Base-by-base conservation (phyloP, 768 basidiomycete genomes). In the Pulveroboletus sp. region DNA sequence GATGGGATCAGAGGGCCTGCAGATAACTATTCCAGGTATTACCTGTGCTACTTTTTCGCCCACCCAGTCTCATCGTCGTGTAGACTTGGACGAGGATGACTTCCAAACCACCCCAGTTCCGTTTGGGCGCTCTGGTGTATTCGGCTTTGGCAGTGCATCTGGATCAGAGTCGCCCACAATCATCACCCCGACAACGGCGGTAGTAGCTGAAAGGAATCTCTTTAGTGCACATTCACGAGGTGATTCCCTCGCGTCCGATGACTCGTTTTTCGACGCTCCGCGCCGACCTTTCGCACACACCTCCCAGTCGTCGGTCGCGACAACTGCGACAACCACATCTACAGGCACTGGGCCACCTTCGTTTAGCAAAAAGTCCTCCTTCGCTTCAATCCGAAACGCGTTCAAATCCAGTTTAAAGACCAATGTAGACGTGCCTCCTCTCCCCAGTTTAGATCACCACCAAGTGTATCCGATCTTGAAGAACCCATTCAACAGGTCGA, bases 361-460 rank as follows among this genome's bases (percentile, higher is more conserved):
- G 1, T 87, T 90, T 61, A 72, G 80, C 36, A 90, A 89, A 72
- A 93, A 93, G 59, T 67, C 86, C 3, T 92, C 90, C 0, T 91
- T 93, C 51, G 90, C 90, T 2, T 91, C 88, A 14, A 81, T 93
- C 50, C 82, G 88, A 34, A 90, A 90, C 62, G 89, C 90, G 4
- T 91, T 93, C 76, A 92, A 88, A 67, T 80, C 78, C 38, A 55
- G 57, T 38, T 39, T 58, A 5, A 75, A 76, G 47, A 88, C 78
- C 59, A 74, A 68, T 45, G 72, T 65, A 42, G 81, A 84, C n/a
- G 71, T 83, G 6, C 90, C 90, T 20, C 88, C 89, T n/a, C 72
- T 92, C 45, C 90, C 89, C 13, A 70, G 73, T 31, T 66, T 90
- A 25, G 87, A 90, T 46, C 60, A 59, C 13, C 73, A 80, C 43